phyloP scores from a whole-genome alignment of 495 filamentous ascomycete species.

The Penicillium canariense region DNA sequence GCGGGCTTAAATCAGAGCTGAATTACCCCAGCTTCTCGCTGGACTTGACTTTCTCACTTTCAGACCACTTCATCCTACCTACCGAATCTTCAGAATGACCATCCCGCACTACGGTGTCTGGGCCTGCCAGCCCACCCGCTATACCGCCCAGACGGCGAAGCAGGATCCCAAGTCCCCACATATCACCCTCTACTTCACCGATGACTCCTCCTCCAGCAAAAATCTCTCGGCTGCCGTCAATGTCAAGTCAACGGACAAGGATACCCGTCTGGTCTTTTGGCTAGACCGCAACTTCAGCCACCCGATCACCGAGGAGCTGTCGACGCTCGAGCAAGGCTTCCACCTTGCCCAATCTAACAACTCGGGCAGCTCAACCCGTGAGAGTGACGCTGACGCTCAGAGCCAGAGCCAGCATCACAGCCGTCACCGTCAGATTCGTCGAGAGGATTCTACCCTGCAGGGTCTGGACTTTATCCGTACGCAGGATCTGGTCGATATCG shows the following conservation, averaged over 20 bases:
- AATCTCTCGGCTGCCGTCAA: conserved; percentile 28
- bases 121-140: conserved; percentile 25
- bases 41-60: background rate
- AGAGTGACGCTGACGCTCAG: background rate
- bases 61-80: background rate
- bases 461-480: conserved; percentile 29
- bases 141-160: conserved; percentile 19
- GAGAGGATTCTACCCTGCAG: conserved; percentile 15
- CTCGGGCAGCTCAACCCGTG: background rate
- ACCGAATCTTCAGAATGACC: conserved; percentile 13
- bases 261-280: conserved; percentile 29
- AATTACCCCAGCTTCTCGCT: too few species aligned
- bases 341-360: conserved; percentile 13
- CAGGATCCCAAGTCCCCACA: conserved; percentile 29
- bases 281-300: conserved; percentile 22
- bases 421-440: conserved; percentile 11
- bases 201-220: conserved; percentile 16
- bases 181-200: conserved; percentile 30
- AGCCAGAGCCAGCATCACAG: background rate
- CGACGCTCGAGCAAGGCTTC: conserved; percentile 23
- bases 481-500: conserved; percentile 18
- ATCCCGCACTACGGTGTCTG: conserved; percentile 33
- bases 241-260: conserved; percentile 26
- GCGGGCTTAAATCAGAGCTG: too few species aligned
- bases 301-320: conserved; percentile 22